Base-by-base conservation (phyloP, 805 yeast genomes). In the Yarrowia bubula region DNA sequence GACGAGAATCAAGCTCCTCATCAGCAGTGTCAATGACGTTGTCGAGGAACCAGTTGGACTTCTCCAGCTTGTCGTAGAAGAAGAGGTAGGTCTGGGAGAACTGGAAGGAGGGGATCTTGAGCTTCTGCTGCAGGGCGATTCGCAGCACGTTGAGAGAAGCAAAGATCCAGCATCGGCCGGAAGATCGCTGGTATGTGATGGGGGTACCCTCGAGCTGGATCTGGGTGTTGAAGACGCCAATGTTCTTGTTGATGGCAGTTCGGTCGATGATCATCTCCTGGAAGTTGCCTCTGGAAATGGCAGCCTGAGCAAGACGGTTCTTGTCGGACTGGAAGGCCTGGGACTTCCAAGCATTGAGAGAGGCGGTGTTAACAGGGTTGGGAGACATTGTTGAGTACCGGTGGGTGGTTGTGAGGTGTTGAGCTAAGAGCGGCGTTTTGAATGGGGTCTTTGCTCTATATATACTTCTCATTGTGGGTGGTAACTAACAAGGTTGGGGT, bases 111-210 rank as follows among this genome's bases (percentile, higher is more conserved):
- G 85, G 84, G 70, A 90, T 75, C 71, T 86, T 84, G 75, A 86
- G 82, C 72, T 82, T 82, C 70, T 81, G 79, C 75, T 86, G 84
- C 46, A 89, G 83, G 64, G 81, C 81, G 61, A 87, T 74, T 70
- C 96, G 82, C 71, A 90, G 77, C 65, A 88, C 81, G 70, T 91
- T 90, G 63, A 90, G 84, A 0, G 93, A 83, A 10, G 96, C 96
- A 75, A 90, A 90, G 67, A 90, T 81, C 96, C 96, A 90, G 76
- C 97, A 90, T 71, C 96, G 79, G 35, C 96, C 97, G 22, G 90
- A 84, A 10, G 84, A 75, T 70, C 83, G 83, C 78, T 90, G 97
- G 76, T 87, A 86, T 64, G 88, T 86, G 15, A 88, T 81, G 31
- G 92, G 92, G 1, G 83, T 71, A 3, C 87, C 88, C 70, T 84